A percentile compares a stretch with the other conserved stretches of the same genome.
Conservation (phyloP, 83 land plant genomes). For the Thuja plicata region DNA sequence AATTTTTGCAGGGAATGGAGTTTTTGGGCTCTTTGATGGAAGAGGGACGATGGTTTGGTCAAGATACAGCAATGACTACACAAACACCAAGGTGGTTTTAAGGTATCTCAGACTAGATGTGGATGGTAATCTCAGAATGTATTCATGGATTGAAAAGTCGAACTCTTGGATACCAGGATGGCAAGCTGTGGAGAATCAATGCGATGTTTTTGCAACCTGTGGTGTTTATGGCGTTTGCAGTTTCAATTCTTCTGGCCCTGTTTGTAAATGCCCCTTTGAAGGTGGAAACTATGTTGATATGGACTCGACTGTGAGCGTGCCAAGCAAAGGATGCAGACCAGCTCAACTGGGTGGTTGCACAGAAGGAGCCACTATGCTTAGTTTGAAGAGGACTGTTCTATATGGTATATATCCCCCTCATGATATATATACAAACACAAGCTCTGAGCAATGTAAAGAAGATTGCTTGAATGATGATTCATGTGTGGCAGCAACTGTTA, state of each 20-base stretch:
- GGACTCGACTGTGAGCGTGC: background rate
- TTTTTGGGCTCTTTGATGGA: slow-evolving; percentile 27
- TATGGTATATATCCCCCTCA: slow-evolving; percentile 39
- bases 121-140: slow-evolving; percentile 59
- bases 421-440: slow-evolving; percentile 22
- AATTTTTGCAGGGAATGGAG: slow-evolving; percentile 31
- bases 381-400: slow-evolving; percentile 20
- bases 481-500: slow-evolving; percentile 30
- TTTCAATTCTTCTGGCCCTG: slow-evolving; percentile 29
- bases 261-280: slow-evolving; percentile 29
- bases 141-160: slow-evolving; percentile 40
- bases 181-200: slow-evolving; percentile 64
- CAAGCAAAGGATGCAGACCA: slow-evolving; percentile 19
- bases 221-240: slow-evolving; percentile 38
- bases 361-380: background rate
- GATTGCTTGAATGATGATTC: slow-evolving; percentile 32
- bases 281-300: background rate
- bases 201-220: slow-evolving; percentile 60
- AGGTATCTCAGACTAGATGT: slow-evolving; percentile 47
- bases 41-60: slow-evolving; percentile 32
- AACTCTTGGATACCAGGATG: slow-evolving; percentile 42
- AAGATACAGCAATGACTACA: slow-evolving; percentile 36
- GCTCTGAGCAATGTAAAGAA: slow-evolving; percentile 21
- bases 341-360: slow-evolving; percentile 23
- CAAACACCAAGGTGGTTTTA: slow-evolving; percentile 30